phyloP scores from a whole-genome alignment of 192 early-diverging fungal genomes.

The Phlyctochytrium bullatum region DNA sequence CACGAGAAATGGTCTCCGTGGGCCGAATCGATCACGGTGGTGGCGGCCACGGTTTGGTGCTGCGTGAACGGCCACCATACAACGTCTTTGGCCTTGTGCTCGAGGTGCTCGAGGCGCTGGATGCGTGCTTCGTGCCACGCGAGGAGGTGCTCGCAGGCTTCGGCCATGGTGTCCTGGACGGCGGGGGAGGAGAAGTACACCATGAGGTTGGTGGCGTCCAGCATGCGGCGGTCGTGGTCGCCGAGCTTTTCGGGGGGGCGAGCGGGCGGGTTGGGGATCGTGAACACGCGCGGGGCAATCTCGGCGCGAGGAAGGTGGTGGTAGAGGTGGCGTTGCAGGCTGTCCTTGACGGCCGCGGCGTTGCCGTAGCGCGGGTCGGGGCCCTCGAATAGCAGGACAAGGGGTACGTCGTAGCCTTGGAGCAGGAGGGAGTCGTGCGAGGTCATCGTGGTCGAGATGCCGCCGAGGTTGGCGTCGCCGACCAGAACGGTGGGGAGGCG shows the following conservation, averaged over 20 bases:
- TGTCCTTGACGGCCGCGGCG: conserved; percentile 43
- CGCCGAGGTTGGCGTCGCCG: conserved; percentile 76
- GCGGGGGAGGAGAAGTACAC: conserved; percentile 53
- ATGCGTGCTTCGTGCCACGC: conserved; percentile 49
- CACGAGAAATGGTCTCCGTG: conserved; percentile 54
- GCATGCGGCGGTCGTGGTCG: background rate
- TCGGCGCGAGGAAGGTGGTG: conserved; percentile 9
- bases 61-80: conserved; percentile 88
- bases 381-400: conserved; percentile 63
- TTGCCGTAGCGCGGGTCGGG: conserved; percentile 51
- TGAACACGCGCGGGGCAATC: conserved; percentile 9
- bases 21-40: conserved; percentile 76
- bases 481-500: conserved; percentile 68
- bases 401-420: conserved; percentile 68
- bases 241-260: conserved; percentile 12
- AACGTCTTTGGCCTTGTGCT: conserved; percentile 32
- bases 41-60: conserved; percentile 51
- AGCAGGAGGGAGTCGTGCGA: conserved; percentile 68
- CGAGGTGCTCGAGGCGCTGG: conserved; percentile 55
- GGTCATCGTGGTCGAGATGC: conserved; percentile 76
- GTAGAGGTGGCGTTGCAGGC: no score
- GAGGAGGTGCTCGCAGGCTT: conserved; percentile 48
- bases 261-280: conserved; percentile 48
- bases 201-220: conserved; percentile 55
- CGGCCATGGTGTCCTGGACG: conserved; percentile 37